A percentile compares a stretch with the other conserved stretches of the same genome.
phyloP scores from a whole-genome alignment of 148 eudicot genomes.

The Rhododendron ferrugineum region DNA sequence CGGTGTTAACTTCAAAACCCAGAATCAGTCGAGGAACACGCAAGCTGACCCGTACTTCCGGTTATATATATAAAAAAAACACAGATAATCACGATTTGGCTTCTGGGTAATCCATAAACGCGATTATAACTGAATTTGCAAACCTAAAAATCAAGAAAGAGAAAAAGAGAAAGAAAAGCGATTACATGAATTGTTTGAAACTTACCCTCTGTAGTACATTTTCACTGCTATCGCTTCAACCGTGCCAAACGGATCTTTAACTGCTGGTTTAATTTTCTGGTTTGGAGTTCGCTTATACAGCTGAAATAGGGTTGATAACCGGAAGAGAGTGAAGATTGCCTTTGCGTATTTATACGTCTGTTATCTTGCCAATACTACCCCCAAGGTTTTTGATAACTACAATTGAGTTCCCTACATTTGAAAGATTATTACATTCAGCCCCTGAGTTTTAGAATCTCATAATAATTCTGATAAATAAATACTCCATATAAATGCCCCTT shows the following conservation, averaged over 20 bases:
- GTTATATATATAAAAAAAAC: too few relatives aligned
- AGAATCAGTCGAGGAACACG: background rate
- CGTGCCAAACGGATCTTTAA: background rate
- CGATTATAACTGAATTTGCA: background rate
- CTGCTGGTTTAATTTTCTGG: background rate
- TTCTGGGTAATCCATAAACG: background rate
- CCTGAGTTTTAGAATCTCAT: background rate
- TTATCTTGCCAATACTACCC: background rate
- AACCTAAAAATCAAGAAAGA: background rate
- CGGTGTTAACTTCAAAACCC: background rate
- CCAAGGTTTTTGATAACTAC: background rate
- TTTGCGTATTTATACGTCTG: background rate
- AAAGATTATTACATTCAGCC: background rate
- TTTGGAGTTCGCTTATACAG: background rate
- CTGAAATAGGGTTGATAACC: background rate
- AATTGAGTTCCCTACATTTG: background rate
- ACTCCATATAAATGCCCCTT: background rate
- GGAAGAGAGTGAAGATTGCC: background rate
- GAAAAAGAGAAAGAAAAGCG: background rate
- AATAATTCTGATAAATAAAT: background rate
- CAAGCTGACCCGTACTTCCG: background rate
- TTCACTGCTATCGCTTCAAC: background rate
- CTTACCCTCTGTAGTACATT: constrained; percentile 3
- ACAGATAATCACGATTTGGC: background rate
- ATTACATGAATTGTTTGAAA: background rate